phyloP scores from a whole-genome alignment of 2,329 filamentous ascomycete genomes.

The Fusarium duplospermum region DNA sequence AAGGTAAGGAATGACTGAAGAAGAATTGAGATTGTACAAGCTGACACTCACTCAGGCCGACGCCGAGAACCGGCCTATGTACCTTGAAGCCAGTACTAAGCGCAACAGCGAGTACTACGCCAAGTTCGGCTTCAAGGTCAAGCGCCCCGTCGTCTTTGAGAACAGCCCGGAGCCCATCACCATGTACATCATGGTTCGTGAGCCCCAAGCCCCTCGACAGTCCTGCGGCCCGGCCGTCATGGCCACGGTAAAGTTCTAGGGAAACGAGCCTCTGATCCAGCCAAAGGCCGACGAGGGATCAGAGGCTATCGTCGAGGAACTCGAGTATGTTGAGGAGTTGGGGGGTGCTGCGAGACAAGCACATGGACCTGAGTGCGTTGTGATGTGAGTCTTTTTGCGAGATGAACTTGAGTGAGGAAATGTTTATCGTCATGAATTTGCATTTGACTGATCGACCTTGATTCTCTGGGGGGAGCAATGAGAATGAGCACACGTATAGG shows the following conservation, averaged over 20 bases:
- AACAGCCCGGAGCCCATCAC: constrained; percentile 69
- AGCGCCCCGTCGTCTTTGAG: constrained; percentile 71
- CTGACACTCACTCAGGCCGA: constrained; percentile 67
- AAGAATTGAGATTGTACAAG: background rate
- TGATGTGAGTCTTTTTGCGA: constrained; percentile 26
- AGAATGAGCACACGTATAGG: background rate
- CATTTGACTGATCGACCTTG: constrained; percentile 7
- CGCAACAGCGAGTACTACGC: constrained; percentile 78
- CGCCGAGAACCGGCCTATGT: constrained; percentile 73
- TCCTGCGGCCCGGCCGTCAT: constrained; percentile 41
- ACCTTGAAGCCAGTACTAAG: constrained; percentile 80
- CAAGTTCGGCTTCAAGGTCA: constrained; percentile 78
- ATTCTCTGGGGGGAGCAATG: constrained; percentile 10
- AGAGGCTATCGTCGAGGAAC: constrained; percentile 30
- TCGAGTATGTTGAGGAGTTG: background rate
- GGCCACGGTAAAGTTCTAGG: constrained; percentile 41
- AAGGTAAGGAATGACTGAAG: constrained; percentile 58
- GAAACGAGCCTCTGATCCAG: constrained; percentile 34
- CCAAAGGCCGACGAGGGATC: constrained; percentile 22
- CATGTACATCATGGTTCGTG: constrained; percentile 85
- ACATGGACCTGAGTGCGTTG: constrained; percentile 21
- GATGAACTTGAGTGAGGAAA: background rate
- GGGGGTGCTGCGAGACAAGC: background rate
- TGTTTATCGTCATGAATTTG: background rate
- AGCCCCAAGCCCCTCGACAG: constrained; percentile 62